Evolutionary conservation across 306 rosid species (phyloP), one percentile per base, ranked within the genome.

Genomic region (Citrullus mucosospermus): DNA sequence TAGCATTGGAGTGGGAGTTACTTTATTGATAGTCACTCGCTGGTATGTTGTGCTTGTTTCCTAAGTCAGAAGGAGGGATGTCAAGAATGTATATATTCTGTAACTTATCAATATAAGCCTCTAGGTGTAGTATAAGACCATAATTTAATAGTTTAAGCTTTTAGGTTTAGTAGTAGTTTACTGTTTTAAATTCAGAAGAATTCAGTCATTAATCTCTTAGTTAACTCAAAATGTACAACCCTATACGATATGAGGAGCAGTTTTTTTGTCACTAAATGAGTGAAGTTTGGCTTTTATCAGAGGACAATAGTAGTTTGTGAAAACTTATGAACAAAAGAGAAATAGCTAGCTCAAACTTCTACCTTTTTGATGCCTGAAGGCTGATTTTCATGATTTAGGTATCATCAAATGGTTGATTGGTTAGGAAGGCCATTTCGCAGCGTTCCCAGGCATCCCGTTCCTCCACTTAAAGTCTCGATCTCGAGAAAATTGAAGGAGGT

Each of bases 401-500:
- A 92, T 79, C 90, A 92, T 82, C 88, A 90, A 86, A 94, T 92
- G 98, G 85, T 77, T 79, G 97, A 94, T 22, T 94, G 98, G 98
- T 80, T 92, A 79, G 97, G 95, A 79, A 87, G 77, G 71, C 96
- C 98, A 5, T 83, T 83, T 69, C 83, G 93, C 46, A 83, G 69
- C 8, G 91, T 94, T 83, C 98, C 94, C 3, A 77, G 89, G 76
- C 87, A 88, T 1, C 70, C 70, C 3, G 76, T 94, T 83, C 88
- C 85, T 4, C 96, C 95, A 0, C 92, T 92, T 54, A 88, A 76
- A 71, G 88, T 92, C 30, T 88, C 95, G 17, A 79, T 92, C 73
- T 90, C 97, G 22, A 91, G 87, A 88, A 94, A 94, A 83, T 66
- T 94, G 80, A 94, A 92, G 86, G 97, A 90, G 79, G 80, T 79